Conservation (phyloP, 441 rosid species). For the Adansonia madagascariensis region DNA sequence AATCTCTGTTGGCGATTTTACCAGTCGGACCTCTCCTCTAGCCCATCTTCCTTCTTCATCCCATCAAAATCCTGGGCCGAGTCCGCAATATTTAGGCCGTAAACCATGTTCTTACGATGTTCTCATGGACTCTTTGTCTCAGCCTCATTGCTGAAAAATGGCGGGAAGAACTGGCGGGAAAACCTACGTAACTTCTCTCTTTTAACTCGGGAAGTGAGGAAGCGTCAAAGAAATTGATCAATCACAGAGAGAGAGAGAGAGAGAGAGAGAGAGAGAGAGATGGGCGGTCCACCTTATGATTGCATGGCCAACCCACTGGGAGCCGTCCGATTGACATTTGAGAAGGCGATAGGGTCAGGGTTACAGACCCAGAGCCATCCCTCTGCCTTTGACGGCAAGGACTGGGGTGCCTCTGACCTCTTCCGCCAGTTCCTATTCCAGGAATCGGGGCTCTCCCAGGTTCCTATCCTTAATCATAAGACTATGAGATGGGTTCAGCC, state of each 20-base stretch:
- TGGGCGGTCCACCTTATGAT: slow-evolving; percentile 87
- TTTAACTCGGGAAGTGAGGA: slow-evolving; percentile 11
- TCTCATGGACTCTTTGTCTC: too few relatives aligned
- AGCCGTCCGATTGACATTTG: slow-evolving; percentile 81
- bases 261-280: slow-evolving; percentile 29
- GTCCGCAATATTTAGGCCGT: not conserved
- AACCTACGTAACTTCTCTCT: not conserved
- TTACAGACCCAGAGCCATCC: slow-evolving; percentile 55
- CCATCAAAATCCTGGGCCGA: not conserved
- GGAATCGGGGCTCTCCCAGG: slow-evolving; percentile 61
- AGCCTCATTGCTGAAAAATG: slow-evolving; percentile 19
- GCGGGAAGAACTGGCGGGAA: slow-evolving; percentile 70
- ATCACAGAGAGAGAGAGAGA: not conserved
- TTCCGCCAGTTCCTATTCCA: slow-evolving; percentile 74
- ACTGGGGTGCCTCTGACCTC: slow-evolving; percentile 81
- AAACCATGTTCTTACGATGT: not conserved
- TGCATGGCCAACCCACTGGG: slow-evolving; percentile 82
- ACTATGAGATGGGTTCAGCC: slow-evolving; percentile 61
- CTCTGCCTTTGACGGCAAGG: slow-evolving; percentile 66
- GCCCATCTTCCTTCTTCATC: not conserved
- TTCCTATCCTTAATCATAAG: slow-evolving; percentile 60
- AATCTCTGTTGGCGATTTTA: not conserved
- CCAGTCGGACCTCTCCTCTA: not conserved
- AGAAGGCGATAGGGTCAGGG: slow-evolving; percentile 61
- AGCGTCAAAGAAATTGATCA: not conserved